Percentiles rank a stretch among this genome's conserved stretches.
phyloP scores from a whole-genome alignment of 1,284 basidiomycete species.

The Hemileia vastatrix region DNA sequence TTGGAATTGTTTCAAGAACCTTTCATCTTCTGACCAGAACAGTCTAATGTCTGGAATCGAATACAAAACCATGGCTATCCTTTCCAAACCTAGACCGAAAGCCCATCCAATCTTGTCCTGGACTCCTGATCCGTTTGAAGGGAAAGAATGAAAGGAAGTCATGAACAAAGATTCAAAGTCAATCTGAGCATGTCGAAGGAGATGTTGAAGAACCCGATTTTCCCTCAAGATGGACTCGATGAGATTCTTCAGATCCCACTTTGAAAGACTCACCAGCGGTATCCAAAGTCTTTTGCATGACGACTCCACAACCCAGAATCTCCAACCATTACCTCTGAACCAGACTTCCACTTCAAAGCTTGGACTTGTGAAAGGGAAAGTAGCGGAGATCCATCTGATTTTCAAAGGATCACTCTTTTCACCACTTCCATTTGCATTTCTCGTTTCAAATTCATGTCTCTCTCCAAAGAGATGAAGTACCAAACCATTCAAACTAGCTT shows the following conservation, averaged over 20 bases:
- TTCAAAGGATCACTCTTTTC: constrained; percentile 57
- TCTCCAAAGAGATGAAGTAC: constrained; percentile 66
- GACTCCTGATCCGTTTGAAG: constrained; percentile 51
- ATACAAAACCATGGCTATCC: constrained; percentile 96
- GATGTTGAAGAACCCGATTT: background rate
- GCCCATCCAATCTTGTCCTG: constrained; percentile 87
- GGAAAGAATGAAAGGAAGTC: background rate
- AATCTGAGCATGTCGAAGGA: background rate
- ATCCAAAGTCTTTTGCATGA: constrained; percentile 77
- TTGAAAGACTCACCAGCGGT: constrained; percentile 65
- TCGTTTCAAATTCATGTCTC: constrained; percentile 43
- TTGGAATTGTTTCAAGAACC: constrained; percentile 78
- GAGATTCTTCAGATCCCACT: too few species aligned
- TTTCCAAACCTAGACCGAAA: constrained; percentile 90
- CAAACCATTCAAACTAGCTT: constrained; percentile 79
- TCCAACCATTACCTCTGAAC: constrained; percentile 94
- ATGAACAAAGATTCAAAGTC: background rate
- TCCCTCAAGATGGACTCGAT: background rate
- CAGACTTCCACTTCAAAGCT: constrained; percentile 97
- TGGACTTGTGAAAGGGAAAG: constrained; percentile 94
- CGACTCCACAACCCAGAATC: constrained; percentile 85
- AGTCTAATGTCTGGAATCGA: constrained; percentile 96
- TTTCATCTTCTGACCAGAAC: constrained; percentile 84
- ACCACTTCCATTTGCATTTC: constrained; percentile 43
- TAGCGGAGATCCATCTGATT: constrained; percentile 94